phyloP scores from a whole-genome alignment of 768 basidiomycete species.

The Mycena latifolia region DNA sequence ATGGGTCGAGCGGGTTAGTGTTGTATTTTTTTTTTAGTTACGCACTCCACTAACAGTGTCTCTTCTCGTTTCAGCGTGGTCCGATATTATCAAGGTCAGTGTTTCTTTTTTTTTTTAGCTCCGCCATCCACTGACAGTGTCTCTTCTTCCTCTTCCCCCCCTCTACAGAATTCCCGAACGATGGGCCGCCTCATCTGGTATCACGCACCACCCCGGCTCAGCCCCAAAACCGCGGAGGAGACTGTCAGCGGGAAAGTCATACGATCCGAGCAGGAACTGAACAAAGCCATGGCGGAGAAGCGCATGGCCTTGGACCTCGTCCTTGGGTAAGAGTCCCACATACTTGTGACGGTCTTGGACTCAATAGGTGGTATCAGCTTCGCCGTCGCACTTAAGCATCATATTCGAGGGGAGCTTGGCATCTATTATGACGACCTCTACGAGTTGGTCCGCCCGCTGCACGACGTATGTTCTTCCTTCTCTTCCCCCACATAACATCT shows the following conservation, averaged over 20 bases:
- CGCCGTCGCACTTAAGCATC: conserved; percentile 70
- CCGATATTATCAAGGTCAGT: conserved; percentile 60
- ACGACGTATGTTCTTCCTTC: conserved; percentile 53
- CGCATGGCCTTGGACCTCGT: conserved; percentile 68
- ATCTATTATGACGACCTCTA: conserved; percentile 76
- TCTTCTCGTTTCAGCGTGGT: conserved; percentile 70
- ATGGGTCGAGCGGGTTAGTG: conserved; percentile 67
- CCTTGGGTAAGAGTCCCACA: conserved; percentile 59
- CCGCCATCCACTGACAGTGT: too few relatives aligned
- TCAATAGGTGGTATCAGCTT: conserved; percentile 51
- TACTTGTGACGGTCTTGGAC: not conserved
- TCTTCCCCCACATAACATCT: not conserved
- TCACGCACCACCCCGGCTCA: conserved; percentile 65
- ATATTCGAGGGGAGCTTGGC: conserved; percentile 70
- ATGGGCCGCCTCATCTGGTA: conserved; percentile 71
- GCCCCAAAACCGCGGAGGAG: conserved; percentile 55
- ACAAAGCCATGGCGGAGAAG: conserved; percentile 72
- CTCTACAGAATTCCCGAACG: conserved; percentile 61
- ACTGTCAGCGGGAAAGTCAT: conserved; percentile 43
- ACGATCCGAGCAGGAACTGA: conserved; percentile 56
- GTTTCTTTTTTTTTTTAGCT: too few relatives aligned
- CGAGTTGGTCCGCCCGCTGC: conserved; percentile 66
- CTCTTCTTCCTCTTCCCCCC: too few relatives aligned
- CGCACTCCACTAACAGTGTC: conserved; percentile 1
- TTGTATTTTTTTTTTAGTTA: not conserved